phyloP scores from a whole-genome alignment of 352 stramenopile species.

The Phytophthora quininea region DNA sequence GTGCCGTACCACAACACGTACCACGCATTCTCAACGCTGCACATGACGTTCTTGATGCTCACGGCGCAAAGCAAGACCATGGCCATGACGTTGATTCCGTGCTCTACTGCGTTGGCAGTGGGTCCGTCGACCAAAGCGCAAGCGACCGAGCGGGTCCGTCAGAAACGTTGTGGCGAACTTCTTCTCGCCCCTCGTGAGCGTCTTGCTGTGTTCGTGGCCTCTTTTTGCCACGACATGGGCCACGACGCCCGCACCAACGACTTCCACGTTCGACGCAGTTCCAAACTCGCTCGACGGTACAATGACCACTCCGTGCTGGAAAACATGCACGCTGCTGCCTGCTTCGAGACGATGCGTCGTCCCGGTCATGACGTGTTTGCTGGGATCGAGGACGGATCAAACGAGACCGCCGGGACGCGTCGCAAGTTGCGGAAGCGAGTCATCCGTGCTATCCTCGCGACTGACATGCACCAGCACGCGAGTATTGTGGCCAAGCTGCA shows the following conservation, averaged over 20 bases:
- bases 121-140: slow-evolving; percentile 27
- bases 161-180: slow-evolving; percentile 39
- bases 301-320: slow-evolving; percentile 90
- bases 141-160: slow-evolving; percentile 23
- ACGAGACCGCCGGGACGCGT: slow-evolving; percentile 24
- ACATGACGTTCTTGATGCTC: slow-evolving; percentile 81
- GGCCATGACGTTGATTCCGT: slow-evolving; percentile 21
- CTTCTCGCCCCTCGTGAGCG: slow-evolving; percentile 59
- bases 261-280: slow-evolving; percentile 84
- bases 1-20: slow-evolving; percentile 90
- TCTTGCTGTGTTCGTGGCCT: slow-evolving; percentile 80
- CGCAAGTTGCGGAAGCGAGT: slow-evolving; percentile 66
- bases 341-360: slow-evolving; percentile 79
- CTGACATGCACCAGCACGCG: slow-evolving; percentile 83
- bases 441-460: slow-evolving; percentile 82
- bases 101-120: slow-evolving; percentile 22
- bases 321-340: slow-evolving; percentile 86
- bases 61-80: slow-evolving; percentile 55
- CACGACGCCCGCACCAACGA: slow-evolving; percentile 90
- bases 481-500: slow-evolving; percentile 73
- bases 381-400: slow-evolving; percentile 35
- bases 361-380: slow-evolving; percentile 76
- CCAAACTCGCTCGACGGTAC: slow-evolving; percentile 83
- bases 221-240: slow-evolving; percentile 88
- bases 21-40: slow-evolving; percentile 82